phyloP scores from a whole-genome alignment of 1,284 basidiomycete genomes.

The Ustilago trichophora region DNA sequence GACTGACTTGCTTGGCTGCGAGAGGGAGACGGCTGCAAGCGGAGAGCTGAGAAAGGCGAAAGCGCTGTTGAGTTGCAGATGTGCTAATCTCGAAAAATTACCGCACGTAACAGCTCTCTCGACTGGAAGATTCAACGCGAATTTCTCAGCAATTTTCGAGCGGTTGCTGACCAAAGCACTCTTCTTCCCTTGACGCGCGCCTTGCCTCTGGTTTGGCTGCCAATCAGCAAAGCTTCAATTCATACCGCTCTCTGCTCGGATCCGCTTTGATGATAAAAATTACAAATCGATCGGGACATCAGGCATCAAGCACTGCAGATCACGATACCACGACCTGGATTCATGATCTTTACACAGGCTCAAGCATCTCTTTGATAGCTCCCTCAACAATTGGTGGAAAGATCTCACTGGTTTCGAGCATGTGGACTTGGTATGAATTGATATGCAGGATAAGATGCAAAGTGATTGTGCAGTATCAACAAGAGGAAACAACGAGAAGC shows the following conservation, averaged over 20 bases:
- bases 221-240: constrained; percentile 34
- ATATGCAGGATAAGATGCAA: not conserved
- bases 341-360: too few species aligned
- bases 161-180: constrained; percentile 39
- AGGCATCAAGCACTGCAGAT: too few species aligned
- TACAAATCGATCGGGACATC: not conserved
- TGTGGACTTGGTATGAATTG: too few species aligned
- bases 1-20: constrained; percentile 2
- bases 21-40: constrained; percentile 7
- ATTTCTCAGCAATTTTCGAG: constrained; percentile 5
- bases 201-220: too few species aligned
- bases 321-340: too few species aligned
- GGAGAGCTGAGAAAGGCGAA: constrained; percentile 1
- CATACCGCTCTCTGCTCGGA: constrained; percentile 22
- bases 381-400: too few species aligned
- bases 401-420: too few species aligned
- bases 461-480: too few species aligned
- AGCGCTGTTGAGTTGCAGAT: constrained; percentile 5
- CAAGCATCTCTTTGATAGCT: too few species aligned
- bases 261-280: not conserved
- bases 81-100: constrained; percentile 28
- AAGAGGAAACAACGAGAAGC: not conserved
- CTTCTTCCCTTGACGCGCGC: constrained; percentile 2
- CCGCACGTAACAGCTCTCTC: constrained; percentile 17
- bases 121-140: constrained; percentile 1